Evolutionary conservation across 306 rosid genomes (phyloP).

Genomic region (Sicyos baderoa): DNA sequence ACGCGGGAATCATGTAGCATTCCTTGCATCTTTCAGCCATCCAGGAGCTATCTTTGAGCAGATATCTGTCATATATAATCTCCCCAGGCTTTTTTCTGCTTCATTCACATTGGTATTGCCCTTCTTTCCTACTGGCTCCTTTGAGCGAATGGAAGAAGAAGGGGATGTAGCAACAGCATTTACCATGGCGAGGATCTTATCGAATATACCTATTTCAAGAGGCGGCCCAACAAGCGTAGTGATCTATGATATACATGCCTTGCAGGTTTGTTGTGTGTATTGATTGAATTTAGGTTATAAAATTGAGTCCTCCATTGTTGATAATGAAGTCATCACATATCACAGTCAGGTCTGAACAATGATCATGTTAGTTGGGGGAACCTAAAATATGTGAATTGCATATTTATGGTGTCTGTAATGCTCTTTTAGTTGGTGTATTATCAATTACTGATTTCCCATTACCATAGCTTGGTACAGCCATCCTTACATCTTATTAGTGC

Average conservation of each 20-base stretch:
- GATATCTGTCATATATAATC: conserved; percentile 83
- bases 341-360: neutral
- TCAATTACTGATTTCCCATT: neutral
- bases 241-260: conserved; percentile 88
- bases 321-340: neutral
- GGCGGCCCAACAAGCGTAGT: conserved; percentile 95
- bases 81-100: conserved; percentile 83
- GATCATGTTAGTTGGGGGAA: neutral
- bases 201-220: conserved; percentile 85
- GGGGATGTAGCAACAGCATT: conserved; percentile 99
- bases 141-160: conserved; percentile 99
- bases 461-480: neutral
- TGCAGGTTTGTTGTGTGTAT: conserved; percentile 62
- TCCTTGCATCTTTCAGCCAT: conserved; percentile 40
- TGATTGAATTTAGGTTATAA: neutral
- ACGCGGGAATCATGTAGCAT: conserved; percentile 80
- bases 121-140: conserved; percentile 95
- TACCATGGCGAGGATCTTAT: conserved; percentile 90
- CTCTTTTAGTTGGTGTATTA: neutral
- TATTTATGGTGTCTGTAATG: neutral
- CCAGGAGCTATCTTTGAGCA: conserved; percentile 89
- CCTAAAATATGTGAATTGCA: neutral
- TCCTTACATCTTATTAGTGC: neutral
- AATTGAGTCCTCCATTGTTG: neutral
- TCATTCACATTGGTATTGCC: conserved; percentile 93